Evolutionary conservation across 345 rosid genomes (phyloP), one percentile per base, ranked within the genome.

Genomic region (Rhodamnia argentea): DNA sequence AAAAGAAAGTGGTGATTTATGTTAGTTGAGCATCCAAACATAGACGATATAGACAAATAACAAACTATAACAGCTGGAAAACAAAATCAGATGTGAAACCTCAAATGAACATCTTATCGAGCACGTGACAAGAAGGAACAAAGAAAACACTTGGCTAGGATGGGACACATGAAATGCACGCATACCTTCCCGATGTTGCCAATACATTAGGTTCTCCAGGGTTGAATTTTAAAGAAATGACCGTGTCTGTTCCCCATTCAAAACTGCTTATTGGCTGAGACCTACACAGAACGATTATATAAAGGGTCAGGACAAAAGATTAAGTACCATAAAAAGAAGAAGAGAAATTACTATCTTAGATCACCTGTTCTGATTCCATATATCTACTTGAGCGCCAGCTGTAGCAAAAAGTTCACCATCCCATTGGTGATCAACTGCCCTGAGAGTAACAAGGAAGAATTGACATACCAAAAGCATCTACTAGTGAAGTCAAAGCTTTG

Each of bases 401-500:
- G 99, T 97, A 82, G 97, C 99, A 92, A 97, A 96, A 55, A 93
- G 93, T 26, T 97, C 98, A 82, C 98, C 93, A 58, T 93, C 92
- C 97, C 95, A 94, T 85, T 96, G 98, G 91, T 97, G 98, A 92
- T 97, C 99, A 88, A 95, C 97, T 75, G 94, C 99, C 95, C 99
- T 97, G 88, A 12, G 87, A 86, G 14, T 20, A 26, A 76, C 60
- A 88, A 44, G 87, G 76, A 47, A 18, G 62, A 74, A 54, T 52
- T 44, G 57, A 82, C 44, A 24, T 29, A 8, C 44, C 76, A 62
- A 29, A 37, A 62, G 20, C 37, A 64, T 64, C 76, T 29, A 52
- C 12, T 27, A 16, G 32, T 32, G 23, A 29, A 64, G 44, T 10
- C 42, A 51, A 84, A 83, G 29, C 56, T 32, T 32, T 29, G 42